These are phyloP conservation scores for Ophiobolus disseminans DNA, from an alignment of 2,329 filamentous ascomycete species.

Conservation along the genomic window DNA sequence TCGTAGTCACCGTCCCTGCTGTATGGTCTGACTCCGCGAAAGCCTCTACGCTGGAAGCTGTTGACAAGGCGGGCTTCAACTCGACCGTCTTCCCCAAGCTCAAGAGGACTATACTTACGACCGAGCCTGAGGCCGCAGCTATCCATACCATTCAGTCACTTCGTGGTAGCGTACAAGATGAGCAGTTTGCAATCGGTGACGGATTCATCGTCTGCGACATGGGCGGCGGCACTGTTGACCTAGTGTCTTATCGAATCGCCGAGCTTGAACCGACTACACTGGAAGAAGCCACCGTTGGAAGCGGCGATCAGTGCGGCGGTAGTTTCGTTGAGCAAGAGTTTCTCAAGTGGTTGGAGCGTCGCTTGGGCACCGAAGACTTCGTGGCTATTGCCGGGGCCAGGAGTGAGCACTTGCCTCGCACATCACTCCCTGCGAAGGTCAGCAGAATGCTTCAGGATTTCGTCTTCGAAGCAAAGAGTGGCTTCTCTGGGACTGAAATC, in stretches of 20 bases:
- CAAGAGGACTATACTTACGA: conserved; percentile 3
- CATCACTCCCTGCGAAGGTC: conserved; percentile 16
- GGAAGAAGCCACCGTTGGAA: conserved; percentile 32
- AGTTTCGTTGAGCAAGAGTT: conserved; percentile 37
- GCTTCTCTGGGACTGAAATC: conserved; percentile 26
- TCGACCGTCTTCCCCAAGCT: conserved; percentile 7
- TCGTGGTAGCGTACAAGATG: conserved; percentile 15
- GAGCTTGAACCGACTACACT: conserved; percentile 15
- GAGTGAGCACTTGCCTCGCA: conserved; percentile 18
- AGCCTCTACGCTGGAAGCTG: conserved; percentile 22
- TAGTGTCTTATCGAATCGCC: conserved; percentile 32
- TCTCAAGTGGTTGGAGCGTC: conserved; percentile 27
- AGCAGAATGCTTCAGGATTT: conserved; percentile 32
- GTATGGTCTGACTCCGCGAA: conserved; percentile 37
- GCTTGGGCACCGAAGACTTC: conserved; percentile 29
- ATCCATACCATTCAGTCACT: conserved; percentile 31
- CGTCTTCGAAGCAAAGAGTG: conserved; percentile 21
- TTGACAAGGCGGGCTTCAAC: conserved; percentile 32
- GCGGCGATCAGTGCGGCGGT: conserved; percentile 36
- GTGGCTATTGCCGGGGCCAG: conserved; percentile 20
- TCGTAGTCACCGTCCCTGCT: conserved; percentile 35
- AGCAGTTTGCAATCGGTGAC: conserved; percentile 18
- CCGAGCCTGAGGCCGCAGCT: conserved; percentile 39
- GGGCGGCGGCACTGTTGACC: conserved; percentile 40
- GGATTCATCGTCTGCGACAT: conserved; percentile 40